Conservation (phyloP, 345 rosid genomes). For the Crucihimalaya himalaica region DNA sequence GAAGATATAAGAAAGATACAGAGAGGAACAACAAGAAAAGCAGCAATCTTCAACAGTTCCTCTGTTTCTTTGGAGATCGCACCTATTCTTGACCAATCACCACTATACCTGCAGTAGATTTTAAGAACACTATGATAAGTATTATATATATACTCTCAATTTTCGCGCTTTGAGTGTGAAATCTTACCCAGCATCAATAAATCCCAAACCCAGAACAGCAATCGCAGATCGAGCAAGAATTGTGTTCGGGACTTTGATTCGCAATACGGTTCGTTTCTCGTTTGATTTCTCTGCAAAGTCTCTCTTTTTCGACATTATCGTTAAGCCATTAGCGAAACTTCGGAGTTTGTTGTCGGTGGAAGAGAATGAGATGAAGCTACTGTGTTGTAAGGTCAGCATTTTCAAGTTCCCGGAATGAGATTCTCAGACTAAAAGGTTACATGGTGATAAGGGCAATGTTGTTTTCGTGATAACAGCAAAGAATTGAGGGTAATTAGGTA, state of each 20-base stretch:
- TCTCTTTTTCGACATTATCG: slow-evolving; percentile 43
- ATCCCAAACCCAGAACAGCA: slow-evolving; percentile 62
- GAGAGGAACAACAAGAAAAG: slow-evolving; percentile 70
- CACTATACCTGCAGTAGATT: slow-evolving; percentile 59
- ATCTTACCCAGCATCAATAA: slow-evolving; percentile 79
- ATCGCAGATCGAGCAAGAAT: slow-evolving; percentile 49
- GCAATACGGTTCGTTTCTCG: slow-evolving; percentile 20
- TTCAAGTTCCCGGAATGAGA: not conserved
- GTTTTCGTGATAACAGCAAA: not conserved
- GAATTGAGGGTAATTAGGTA: slow-evolving; percentile 9
- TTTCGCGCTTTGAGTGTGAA: not conserved
- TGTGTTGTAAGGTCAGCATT: slow-evolving; percentile 42
- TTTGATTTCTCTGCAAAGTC: slow-evolving; percentile 40
- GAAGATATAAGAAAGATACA: slow-evolving; percentile 55
- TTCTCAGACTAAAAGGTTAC: not conserved
- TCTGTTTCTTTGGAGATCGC: slow-evolving; percentile 72
- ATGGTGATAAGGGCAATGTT: not conserved
- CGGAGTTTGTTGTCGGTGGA: not conserved
- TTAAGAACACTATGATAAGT: not conserved
- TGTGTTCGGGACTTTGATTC: slow-evolving; percentile 38
- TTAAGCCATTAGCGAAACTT: slow-evolving; percentile 23
- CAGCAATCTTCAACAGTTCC: slow-evolving; percentile 62
- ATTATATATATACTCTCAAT: not conserved
- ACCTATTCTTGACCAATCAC: slow-evolving; percentile 96
- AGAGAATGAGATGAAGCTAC: slow-evolving; percentile 27